Conservation (phyloP, 306 rosid species). For the Quercus berberidifolia region DNA sequence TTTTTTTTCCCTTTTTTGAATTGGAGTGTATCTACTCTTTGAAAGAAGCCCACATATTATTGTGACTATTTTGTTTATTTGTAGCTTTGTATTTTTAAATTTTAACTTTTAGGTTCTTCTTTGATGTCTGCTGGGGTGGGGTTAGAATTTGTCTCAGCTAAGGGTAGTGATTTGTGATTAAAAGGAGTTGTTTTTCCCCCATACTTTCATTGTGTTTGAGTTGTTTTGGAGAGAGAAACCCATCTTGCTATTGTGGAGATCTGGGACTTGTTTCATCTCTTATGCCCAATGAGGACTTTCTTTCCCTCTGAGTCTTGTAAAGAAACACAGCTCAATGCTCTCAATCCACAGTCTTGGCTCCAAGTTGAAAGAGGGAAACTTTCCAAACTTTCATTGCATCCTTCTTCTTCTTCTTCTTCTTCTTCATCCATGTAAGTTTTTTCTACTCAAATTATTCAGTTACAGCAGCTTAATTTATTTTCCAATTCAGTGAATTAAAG, state of each 20-base stretch:
- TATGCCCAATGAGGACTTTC: slow-evolving; percentile 86
- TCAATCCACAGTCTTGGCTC: slow-evolving; percentile 90
- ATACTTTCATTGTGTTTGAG: slow-evolving; percentile 25
- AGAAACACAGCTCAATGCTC: slow-evolving; percentile 67
- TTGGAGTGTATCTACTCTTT: neutral
- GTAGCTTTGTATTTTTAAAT: neutral
- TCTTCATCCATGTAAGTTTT: slow-evolving; percentile 72
- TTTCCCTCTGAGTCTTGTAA: slow-evolving; percentile 73
- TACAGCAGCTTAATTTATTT: neutral
- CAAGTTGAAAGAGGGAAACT: slow-evolving; percentile 95
- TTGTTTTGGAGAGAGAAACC: slow-evolving; percentile 39
- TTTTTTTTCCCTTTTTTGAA: neutral
- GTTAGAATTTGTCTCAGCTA: slow-evolving; percentile 17
- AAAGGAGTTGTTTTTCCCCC: slow-evolving; percentile 10
- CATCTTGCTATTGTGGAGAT: slow-evolving; percentile 68
- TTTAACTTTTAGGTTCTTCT: neutral
- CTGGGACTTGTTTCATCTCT: slow-evolving; percentile 64
- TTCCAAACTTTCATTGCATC: slow-evolving; percentile 54
- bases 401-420: slow-evolving; percentile 32
- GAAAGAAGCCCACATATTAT: neutral
- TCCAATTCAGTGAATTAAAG: neutral
- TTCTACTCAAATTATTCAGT: neutral
- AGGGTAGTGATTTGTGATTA: slow-evolving; percentile 35
- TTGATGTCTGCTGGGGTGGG: slow-evolving; percentile 17
- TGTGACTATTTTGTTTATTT: neutral